These are phyloP conservation scores for Cladosporium sp. DNA, from an alignment of 2,329 filamentous ascomycete genomes.

Conservation along the genomic window DNA sequence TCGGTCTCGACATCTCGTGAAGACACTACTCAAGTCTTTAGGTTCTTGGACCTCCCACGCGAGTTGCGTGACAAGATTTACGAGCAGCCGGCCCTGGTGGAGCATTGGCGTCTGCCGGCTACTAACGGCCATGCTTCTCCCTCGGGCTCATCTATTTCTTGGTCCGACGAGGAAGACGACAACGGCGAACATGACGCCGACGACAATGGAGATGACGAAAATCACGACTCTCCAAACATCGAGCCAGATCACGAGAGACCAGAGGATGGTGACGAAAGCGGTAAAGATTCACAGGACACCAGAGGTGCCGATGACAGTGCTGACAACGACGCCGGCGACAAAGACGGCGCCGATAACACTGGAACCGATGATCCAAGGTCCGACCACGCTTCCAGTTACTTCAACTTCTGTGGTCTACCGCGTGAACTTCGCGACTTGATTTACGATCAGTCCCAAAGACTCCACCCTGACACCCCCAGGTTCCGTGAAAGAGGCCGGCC, in stretches of 20 bases:
- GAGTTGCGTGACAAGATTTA: slow-evolving; percentile 22
- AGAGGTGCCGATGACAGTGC: no score
- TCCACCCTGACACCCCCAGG: not conserved
- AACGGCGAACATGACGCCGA: no score
- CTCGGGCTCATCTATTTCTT: not conserved
- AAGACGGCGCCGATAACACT: no score
- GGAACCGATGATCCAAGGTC: no score
- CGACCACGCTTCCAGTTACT: not conserved
- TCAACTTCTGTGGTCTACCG: slow-evolving; percentile 20
- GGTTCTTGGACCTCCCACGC: slow-evolving; percentile 18
- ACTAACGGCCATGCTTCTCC: not conserved
- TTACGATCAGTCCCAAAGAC: slow-evolving; percentile 9
- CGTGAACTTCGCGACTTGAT: slow-evolving; percentile 23
- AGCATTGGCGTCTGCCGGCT: no score
- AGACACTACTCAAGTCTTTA: slow-evolving; percentile 26
- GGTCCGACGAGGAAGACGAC: not conserved
- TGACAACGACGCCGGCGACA: no score
- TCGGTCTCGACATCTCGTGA: not conserved
- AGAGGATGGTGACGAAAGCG: no score
- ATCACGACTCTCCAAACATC: not conserved
- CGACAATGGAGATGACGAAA: not conserved
- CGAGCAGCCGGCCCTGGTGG: not conserved
- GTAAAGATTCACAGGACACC: no score
- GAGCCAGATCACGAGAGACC: no score
- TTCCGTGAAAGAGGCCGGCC: no score